Base-by-base conservation (phyloP, 352 stramenopile genomes). In the Pseudoperonospora humuli region DNA sequence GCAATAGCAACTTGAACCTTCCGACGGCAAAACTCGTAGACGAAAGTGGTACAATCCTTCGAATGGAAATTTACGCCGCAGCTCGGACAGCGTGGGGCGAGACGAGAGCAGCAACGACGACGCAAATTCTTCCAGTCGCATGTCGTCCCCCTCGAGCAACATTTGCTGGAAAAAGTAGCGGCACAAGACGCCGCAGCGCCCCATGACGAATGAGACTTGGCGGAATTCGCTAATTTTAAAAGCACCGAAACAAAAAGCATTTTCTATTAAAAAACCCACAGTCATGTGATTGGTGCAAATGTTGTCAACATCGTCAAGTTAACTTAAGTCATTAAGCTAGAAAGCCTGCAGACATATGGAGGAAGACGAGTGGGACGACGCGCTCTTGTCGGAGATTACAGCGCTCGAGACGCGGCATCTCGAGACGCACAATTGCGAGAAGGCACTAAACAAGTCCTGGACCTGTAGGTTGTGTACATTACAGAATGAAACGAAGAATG, bases 281-380 rank as follows among this genome's bases (percentile, higher is more conserved):
- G 6, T 31, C 26, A 13, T 27, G 9, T 15, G 7, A 8, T 26
- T 26, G 23, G 6, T n/a, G n/a, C n/a, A n/a, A n/a, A n/a, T n/a
- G n/a, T n/a, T n/a, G n/a, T n/a, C n/a, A n/a, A n/a, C 18, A 26
- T 39, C 15, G 5, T 39, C 21, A 24, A 35, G 24, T 7, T 14
- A 45, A 27, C 1, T 20, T 5, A 8, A 7, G 29, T 2, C 29
- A 26, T 28, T 13, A 13, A 21, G 15, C 11, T 15, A 27, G 28
- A 29, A 9, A n/a, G n/a, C n/a, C n/a, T n/a, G n/a, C n/a, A n/a
- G n/a, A n/a, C n/a, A n/a, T n/a, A 55, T 64, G 54, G 55, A 61
- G 29, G 75, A 88, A 29, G 80, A 90, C 41, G 75, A 90, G 20
- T 93, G 81, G 81, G 81, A 93, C 54, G 81, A 90, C 57, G 78